Evolutionary conservation across 1,139 yeast genomes (phyloP).

Genomic region (Protomyces macrosporus): DNA sequence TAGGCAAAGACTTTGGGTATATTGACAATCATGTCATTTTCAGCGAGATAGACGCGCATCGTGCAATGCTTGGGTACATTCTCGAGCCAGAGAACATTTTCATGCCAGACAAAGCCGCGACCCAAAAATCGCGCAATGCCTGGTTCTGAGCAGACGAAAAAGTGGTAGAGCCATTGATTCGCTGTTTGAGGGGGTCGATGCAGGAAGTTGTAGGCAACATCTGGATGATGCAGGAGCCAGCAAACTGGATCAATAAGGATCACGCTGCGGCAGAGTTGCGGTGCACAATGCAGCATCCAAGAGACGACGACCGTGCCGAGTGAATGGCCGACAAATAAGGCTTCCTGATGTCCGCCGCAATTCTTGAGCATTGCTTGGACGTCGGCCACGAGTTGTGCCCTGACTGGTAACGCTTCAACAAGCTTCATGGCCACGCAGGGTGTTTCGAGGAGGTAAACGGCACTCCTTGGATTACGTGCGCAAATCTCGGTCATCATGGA

Average conservation of each 20-base stretch:
- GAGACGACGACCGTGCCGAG: constrained; percentile 23
- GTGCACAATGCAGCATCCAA: constrained; percentile 22
- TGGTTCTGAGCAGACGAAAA: constrained; percentile 23
- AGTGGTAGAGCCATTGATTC: constrained; percentile 26
- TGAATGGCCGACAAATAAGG: constrained; percentile 22
- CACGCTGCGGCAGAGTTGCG: constrained; percentile 6
- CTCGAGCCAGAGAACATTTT: constrained; percentile 23
- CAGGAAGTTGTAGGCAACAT: constrained; percentile 27
- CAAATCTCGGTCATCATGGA: constrained; percentile 7
- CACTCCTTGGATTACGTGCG: constrained; percentile 11
- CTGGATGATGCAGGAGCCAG: constrained; percentile 22
- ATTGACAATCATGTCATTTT: constrained; percentile 26
- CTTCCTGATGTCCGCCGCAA: constrained; percentile 2
- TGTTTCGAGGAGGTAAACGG: constrained; percentile 23
- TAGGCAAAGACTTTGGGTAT: constrained; percentile 20
- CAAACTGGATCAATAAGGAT: constrained; percentile 25
- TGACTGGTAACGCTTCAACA: constrained; percentile 10
- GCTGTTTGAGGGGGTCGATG: constrained; percentile 24
- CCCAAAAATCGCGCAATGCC: constrained; percentile 27
- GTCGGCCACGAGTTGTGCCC: constrained; percentile 15
- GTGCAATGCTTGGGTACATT: constrained; percentile 12
- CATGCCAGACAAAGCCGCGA: constrained; percentile 26
- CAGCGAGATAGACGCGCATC: constrained; percentile 19
- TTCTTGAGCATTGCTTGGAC: constrained; percentile 6
- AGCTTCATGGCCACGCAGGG: constrained; percentile 24